A percentile compares a stretch with the other conserved stretches of the same genome.
Conservation (phyloP, 495 filamentous ascomycete species). For the Aspergillus steynii region DNA sequence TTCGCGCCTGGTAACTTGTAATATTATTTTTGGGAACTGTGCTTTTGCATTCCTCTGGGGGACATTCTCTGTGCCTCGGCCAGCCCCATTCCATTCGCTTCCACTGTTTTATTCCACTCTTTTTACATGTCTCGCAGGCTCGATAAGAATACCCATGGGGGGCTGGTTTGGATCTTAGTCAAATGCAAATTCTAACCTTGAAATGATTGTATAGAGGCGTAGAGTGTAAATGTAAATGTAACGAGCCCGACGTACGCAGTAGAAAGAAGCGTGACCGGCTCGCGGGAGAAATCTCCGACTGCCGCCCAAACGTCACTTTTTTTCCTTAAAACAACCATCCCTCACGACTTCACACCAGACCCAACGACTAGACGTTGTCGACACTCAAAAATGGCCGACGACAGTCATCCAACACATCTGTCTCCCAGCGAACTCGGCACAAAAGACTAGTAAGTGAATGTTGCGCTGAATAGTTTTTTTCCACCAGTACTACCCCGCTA, state of each 20-base stretch:
- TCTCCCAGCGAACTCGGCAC: slow-evolving; percentile 54
- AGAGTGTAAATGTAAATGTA: background rate
- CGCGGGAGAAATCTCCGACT: too few relatives aligned
- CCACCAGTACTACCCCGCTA: slow-evolving; percentile 16
- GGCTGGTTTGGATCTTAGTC: background rate
- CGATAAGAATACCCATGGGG: background rate
- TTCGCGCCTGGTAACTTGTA: slow-evolving; percentile 28
- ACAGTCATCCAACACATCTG: slow-evolving; percentile 42
- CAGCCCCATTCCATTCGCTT: slow-evolving; percentile 16
- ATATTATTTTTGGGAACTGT: slow-evolving; percentile 22
- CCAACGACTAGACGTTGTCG: background rate
- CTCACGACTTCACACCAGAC: background rate
- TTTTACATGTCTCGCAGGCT: background rate
- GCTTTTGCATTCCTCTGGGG: slow-evolving; percentile 16
- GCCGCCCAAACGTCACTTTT: background rate
- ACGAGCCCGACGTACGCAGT: too few relatives aligned
- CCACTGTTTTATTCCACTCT: background rate
- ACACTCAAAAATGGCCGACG: slow-evolving; percentile 14
- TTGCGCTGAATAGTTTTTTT: background rate
- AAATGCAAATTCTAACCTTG: background rate
- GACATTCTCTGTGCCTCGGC: background rate
- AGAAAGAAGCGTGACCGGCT: too few relatives aligned
- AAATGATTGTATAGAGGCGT: background rate
- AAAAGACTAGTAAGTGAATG: slow-evolving; percentile 51
- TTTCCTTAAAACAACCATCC: background rate